Base-by-base conservation (phyloP, 331 rosid species). In the Dryas integrifolia region DNA sequence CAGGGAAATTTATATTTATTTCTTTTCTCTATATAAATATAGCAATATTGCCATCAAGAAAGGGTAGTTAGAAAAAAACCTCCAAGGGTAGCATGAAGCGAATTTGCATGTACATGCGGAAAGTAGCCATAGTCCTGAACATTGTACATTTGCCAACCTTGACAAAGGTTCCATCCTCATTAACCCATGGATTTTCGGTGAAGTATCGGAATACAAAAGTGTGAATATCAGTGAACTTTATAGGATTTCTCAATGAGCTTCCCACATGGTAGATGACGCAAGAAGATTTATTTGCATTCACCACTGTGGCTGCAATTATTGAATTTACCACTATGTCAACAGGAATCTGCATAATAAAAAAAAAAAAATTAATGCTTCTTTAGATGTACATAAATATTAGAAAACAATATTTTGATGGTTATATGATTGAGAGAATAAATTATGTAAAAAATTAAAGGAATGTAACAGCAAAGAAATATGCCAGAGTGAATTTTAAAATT, bases 291-390 rank as follows among this genome's bases (percentile, higher is more conserved):
- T 83, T 67, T 52, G 81, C 72, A 65, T 74, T 86, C 51, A 73
- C 87, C 46, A 65, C 77, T 85, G 82, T 88, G 0, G 84, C 76
- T 49, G 80, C 82, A 4, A 88, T 7, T 0, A 88, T 92, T 10
- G 92, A 74, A 61, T 89, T 92, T 74, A 89, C 94, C 81, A 89
- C 89, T 89, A 92, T 85, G 35, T 92, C 98, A 3, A 91, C 98
- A 0, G 98, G 98, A 60, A 88, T 84, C 95, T 92, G 76, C 40
- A 35, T 9, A 44, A 12, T 57, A 7, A 59, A 16, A 7, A n/a
- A 7, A 6, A 7, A 59, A 16, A 7, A n/a, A 7, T 59, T 39
- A 62, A 39, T 2, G 16, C 9, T 15, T 0, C 16, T 5, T 50
- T 52, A 53, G 40, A 24, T 44, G 44, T 65, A 21, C 10, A 30